Evolutionary conservation across 2,329 filamentous ascomycete species (phyloP).

Genomic region (Trichoderma aggressivum): DNA sequence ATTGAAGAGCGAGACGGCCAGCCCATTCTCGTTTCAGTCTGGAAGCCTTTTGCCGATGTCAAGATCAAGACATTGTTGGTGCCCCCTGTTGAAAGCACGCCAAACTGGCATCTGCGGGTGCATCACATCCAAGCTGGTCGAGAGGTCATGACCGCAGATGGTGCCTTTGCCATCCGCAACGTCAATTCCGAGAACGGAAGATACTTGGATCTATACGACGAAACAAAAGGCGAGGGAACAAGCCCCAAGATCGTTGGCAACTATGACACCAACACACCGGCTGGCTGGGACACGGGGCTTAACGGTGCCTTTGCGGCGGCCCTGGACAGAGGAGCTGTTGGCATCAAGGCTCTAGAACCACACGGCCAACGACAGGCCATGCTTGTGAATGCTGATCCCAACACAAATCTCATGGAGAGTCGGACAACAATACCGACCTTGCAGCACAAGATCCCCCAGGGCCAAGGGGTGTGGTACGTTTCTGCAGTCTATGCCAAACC

Average conservation of each 20-base stretch:
- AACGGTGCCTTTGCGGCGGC: conserved; percentile 56
- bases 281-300: conserved; percentile 49
- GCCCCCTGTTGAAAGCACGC: conserved; percentile 54
- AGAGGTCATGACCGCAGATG: conserved; percentile 68
- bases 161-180: conserved; percentile 67
- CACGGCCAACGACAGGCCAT: conserved; percentile 50
- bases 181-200: conserved; percentile 46
- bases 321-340: conserved; percentile 46
- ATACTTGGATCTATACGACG: conserved; percentile 49
- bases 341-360: conserved; percentile 55
- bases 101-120: conserved; percentile 67
- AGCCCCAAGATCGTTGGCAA: conserved; percentile 56
- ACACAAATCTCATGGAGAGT: conserved; percentile 72
- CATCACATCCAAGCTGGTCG: conserved; percentile 60
- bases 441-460: conserved; percentile 57
- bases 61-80: conserved; percentile 60
- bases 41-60: conserved; percentile 70
- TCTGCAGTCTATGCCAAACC: conserved; percentile 60
- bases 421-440: conserved; percentile 69
- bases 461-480: conserved; percentile 62
- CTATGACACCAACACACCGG: conserved; percentile 55
- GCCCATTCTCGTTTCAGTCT: conserved; percentile 64
- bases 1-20: conserved; percentile 54
- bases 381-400: conserved; percentile 72
- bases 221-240: conserved; percentile 47